Base-by-base conservation (phyloP, 1,139 yeast species). In the Zygotorulaspora mrakii region DNA sequence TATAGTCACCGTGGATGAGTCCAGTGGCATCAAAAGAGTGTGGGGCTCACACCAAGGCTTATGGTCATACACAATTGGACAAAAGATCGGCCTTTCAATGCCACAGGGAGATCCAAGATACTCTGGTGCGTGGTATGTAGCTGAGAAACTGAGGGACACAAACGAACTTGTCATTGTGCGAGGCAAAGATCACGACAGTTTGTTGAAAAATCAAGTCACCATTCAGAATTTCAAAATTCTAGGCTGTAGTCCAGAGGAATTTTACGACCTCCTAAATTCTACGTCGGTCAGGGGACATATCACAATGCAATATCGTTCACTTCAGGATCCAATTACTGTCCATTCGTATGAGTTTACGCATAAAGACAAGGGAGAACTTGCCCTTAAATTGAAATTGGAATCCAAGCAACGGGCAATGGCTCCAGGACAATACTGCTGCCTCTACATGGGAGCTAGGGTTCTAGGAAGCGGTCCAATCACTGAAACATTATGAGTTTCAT, bases 51-150 rank as follows among this genome's bases (percentile, higher is more conserved):
- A 89, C 57, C 66, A 73, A 31, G 99, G 98, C 0, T 59, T 94
- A 17, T 94, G 98, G 97, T 80, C 84, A 42, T 94, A 88, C 11
- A 91, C 99, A 0, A 79, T 91, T 18, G 98, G 98, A 1, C 98
- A 91, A 64, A 76, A 80, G 48, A 70, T 79, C 22, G 82, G 95
- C 1, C 64, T 87, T 2, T 72, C 85, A 2, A 74, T 88, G 83
- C 96, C 96, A 0, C 96, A 89, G 56, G 91, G 88, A 0, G 77
- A 81, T 52, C 94, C 91, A 0, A 58, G 64, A 6, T 80, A 75
- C 49, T 69, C 74, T 33, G 98, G 98, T 0, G 70, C 76, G 1
- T 91, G 98, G 98, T 86, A 79, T 61, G 88, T 89, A 0, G 73
- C 84, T 52, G 87, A 75, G 23, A 91, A 94, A 57, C 65, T 76